Evolutionary conservation across 768 basidiomycete species (phyloP), one percentile per base, ranked within the genome.

Genomic region (Auriscalpium orientale): DNA sequence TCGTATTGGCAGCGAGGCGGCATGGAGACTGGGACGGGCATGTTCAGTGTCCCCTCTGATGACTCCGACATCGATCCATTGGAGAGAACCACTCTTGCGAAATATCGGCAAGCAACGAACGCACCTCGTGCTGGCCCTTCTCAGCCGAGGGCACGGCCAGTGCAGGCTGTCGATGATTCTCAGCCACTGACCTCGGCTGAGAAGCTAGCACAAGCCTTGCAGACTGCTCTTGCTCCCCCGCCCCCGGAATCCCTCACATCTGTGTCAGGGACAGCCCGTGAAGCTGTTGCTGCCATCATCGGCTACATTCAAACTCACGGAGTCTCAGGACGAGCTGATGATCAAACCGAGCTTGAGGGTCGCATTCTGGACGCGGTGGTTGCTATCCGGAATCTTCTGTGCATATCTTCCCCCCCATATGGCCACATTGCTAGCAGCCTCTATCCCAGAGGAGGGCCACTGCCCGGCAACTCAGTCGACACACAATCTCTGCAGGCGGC

Each of bases 321-420:
- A 45, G 49, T 74, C 33, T 65, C 73, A 33, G 78, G 80, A 46
- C 74, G 74, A 40, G 66, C 74, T 13, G 83, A 84, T 57, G 80
- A 86, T 43, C 80, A 80, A 58, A 70, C 71, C 38, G 70, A 73
- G 56, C 79, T 90, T 68, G 85, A 90, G 60, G 72, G 76, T 34
- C 76, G 85, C 18, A 84, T 91, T 50, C 72, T 78, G 53, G 67
- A 70, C 38, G 81, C 83, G 6, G 87, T 91, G 38, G 70, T 82
- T n/a, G 72, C 83, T n/a, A 85, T 90, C 53, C 84, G 89, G 45
- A 83, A 87, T 61, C 77, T 91, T 49, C 77, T 91, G n/a, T 90
- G 86, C 62, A 72, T 84, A 28, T 77, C 84, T 36, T 79, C 83
- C 28, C 72, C 78, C 1, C 79, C 82, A 10, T 75, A 80, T 1